Evolutionary conservation across 805 yeast genomes (phyloP).

Genomic region (Ascoidea asiatica): DNA sequence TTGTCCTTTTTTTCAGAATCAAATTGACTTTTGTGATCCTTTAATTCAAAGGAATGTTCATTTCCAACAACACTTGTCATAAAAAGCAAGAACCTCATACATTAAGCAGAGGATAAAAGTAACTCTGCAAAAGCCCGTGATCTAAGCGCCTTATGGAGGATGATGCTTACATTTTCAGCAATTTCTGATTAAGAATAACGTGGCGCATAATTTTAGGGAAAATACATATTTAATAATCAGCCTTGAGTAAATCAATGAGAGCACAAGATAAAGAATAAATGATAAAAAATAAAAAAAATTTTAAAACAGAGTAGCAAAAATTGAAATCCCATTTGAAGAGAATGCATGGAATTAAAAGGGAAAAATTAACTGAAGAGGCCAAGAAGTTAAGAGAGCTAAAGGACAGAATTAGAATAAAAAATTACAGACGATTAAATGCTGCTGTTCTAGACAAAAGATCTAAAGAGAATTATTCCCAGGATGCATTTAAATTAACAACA

Average conservation of each 20-base stretch:
- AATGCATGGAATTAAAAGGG: conserved; percentile 61
- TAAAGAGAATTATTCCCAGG: conserved; percentile 17
- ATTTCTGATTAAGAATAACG: neutral
- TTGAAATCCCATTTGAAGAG: neutral
- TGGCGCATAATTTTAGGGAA: neutral
- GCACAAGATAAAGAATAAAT: neutral
- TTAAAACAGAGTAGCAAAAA: neutral
- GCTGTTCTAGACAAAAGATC: conserved; percentile 25
- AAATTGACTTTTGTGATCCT: too few species aligned
- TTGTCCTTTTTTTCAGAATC: too few species aligned
- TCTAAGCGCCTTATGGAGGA: too few species aligned
- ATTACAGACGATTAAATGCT: conserved; percentile 34
- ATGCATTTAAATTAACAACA: conserved; percentile 39
- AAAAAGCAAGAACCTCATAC: too few species aligned
- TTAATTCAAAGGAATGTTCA: too few species aligned
- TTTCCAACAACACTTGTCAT: too few species aligned
- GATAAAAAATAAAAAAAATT: neutral
- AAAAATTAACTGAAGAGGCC: conserved; percentile 41
- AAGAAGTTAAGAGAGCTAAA: conserved; percentile 31
- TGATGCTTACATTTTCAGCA: too few species aligned
- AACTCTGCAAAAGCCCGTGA: too few species aligned
- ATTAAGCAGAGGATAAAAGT: too few species aligned
- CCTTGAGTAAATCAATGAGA: neutral
- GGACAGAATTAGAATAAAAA: conserved; percentile 49
- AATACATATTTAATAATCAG: neutral